Percentiles rank a stretch among this genome's conserved stretches.
Conservation (phyloP, 192 early-diverging fungal species). For the Backusella tarrabulga region DNA sequence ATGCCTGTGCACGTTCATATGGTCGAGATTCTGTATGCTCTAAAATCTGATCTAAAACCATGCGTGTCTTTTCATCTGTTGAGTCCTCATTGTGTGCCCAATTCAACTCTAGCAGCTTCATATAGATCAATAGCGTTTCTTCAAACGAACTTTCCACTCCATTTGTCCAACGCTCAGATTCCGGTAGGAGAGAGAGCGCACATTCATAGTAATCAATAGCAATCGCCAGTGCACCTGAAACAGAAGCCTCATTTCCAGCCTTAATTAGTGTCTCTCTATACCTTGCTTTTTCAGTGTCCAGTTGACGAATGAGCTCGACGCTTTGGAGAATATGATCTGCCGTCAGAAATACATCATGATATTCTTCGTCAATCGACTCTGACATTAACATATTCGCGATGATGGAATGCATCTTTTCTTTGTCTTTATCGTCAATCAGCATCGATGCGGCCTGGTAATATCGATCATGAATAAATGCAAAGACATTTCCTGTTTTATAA, state of each 20-base stretch:
- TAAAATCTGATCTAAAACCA: conserved; percentile 6
- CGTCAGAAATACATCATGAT: conserved; percentile 17
- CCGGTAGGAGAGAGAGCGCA: not conserved
- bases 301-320: not conserved
- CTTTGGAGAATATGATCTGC: conserved; percentile 25
- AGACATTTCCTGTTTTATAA: conserved; percentile 5
- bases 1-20: conserved; percentile 19
- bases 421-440: not conserved
- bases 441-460: conserved; percentile 23
- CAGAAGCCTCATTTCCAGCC: conserved; percentile 16
- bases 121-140: conserved; percentile 25
- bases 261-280: conserved; percentile 18
- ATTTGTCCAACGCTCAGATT: conserved; percentile 11
- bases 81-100: conserved; percentile 7
- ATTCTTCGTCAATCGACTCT: not conserved
- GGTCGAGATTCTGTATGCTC: conserved; percentile 2
- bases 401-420: conserved; percentile 16
- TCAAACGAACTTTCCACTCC: conserved; percentile 13
- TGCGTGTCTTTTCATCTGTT: not conserved
- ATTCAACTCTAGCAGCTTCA: conserved; percentile 6
- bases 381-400: conserved; percentile 15
- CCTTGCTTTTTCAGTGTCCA: not conserved
- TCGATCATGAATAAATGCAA: conserved; percentile 25
- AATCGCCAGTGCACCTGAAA: conserved; percentile 16
- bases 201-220: conserved; percentile 12